Evolutionary conservation across 495 filamentous ascomycete species (phyloP).

Genomic region (Aspergillus sclerotioniger): DNA sequence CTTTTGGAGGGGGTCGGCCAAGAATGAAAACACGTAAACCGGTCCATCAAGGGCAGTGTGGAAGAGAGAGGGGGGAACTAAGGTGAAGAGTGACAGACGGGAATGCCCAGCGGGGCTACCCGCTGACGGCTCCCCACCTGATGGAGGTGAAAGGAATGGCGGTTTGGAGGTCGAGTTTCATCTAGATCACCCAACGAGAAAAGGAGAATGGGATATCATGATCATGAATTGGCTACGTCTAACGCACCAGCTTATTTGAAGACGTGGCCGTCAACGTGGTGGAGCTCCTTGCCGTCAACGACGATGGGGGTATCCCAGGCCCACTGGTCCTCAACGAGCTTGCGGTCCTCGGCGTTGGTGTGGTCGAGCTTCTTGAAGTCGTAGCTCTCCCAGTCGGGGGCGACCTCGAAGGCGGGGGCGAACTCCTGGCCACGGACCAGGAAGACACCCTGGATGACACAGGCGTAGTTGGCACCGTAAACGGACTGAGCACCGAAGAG

Average conservation of each 20-base stretch:
- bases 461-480: conserved; percentile 83
- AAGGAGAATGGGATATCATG: conserved; percentile 22
- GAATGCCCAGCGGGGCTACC: not conserved
- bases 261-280: conserved; percentile 86
- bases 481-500: conserved; percentile 91
- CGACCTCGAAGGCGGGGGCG: conserved; percentile 87
- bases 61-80: conserved; percentile 5
- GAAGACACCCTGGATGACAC: conserved; percentile 86
- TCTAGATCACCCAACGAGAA: conserved; percentile 13
- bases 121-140: not conserved
- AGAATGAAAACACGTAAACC: conserved; percentile 18
- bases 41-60: conserved; percentile 16
- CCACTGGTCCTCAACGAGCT: conserved; percentile 85
- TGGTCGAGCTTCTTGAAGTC: conserved; percentile 92
- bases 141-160: not conserved
- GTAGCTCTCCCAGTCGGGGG: conserved; percentile 96
- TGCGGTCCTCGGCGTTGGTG: conserved; percentile 74
- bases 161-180: conserved; percentile 1
- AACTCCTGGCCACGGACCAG: conserved; percentile 88
- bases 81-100: conserved; percentile 1
- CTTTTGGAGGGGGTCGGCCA: conserved; percentile 10
- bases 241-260: conserved; percentile 78
- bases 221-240: conserved; percentile 12
- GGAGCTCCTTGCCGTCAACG: conserved; percentile 77
- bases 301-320: conserved; percentile 78